Conservation (phyloP, 805 yeast genomes). For the Cyberlindnera maritima region DNA sequence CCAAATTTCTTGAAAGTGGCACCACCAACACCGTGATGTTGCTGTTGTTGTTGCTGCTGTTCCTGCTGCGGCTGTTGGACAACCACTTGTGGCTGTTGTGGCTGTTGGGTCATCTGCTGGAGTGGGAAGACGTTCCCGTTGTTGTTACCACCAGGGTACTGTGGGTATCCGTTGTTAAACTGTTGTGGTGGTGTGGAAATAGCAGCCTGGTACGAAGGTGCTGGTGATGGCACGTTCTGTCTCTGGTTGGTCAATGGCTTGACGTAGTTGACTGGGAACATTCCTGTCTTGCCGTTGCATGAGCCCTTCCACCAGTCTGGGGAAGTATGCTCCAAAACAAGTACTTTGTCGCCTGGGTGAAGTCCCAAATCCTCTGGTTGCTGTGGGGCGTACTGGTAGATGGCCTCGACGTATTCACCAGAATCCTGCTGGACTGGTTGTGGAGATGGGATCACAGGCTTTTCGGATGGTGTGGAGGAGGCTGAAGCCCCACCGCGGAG, state of each 20-base stretch:
- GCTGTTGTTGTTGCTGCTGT: constrained; percentile 32
- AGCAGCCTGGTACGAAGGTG: constrained; percentile 16
- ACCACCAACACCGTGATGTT: constrained; percentile 32
- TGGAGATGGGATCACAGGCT: constrained; percentile 14
- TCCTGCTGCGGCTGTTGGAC: constrained; percentile 9
- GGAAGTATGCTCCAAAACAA: constrained; percentile 69
- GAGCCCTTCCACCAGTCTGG: constrained; percentile 92
- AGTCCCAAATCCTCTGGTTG: constrained; percentile 73
- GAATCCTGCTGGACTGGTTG: constrained; percentile 18
- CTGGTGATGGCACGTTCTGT: constrained; percentile 7
- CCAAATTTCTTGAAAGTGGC: constrained; percentile 60
- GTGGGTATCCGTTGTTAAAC: constrained; percentile 37
- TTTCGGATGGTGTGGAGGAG: constrained; percentile 13
- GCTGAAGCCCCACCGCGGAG: constrained; percentile 20
- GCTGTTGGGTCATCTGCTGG: constrained; percentile 21
- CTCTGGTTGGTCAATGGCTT: constrained; percentile 26
- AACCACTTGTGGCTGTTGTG: constrained; percentile 3
- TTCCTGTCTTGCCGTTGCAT: constrained; percentile 59
- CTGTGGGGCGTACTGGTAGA: constrained; percentile 72
- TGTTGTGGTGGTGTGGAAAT: constrained; percentile 30
- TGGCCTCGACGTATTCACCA: constrained; percentile 54
- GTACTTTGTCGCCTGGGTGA: constrained; percentile 63
- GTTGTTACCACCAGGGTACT: constrained; percentile 16
- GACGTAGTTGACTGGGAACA: constrained; percentile 90
- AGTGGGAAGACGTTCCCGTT: constrained; percentile 13